Base-by-base conservation (phyloP, 352 stramenopile genomes). In the Elongisporangium senticosum region DNA sequence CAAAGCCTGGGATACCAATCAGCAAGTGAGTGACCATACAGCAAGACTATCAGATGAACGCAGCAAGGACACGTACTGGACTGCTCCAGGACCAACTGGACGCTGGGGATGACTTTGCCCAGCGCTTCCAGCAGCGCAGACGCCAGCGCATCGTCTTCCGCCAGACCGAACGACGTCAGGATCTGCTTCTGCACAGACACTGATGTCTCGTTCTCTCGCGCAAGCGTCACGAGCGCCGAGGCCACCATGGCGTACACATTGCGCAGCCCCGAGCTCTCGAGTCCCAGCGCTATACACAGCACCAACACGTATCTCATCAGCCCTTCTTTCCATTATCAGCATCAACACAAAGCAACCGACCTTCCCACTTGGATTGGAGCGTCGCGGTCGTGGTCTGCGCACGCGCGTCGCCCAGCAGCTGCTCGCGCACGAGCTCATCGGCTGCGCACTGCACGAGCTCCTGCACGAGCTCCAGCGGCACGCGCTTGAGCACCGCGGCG, bases 1-100 rank as follows among this genome's bases (percentile, higher is more conserved):
- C 79, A 62, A 89, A 86, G 54, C 68, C 82, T 92, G 49, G 21
- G 13, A 7, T 7, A 28, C 24, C 6, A 37, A 37, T 24, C 22
- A 56, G 26, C 17, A 55, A 11, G 17, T 53, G 19, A 39, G 24
- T 22, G 13, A 37, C 22, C 49, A 17, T 54, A 19, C 51, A 39
- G 15, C 23, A 56, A 58, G 14, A 55, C 4, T 15, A 40, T 22
- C 28, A 55, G 23, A 3, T 37, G 19, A 15, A 52, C 13, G n/a
- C 8, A 21, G 14, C 11, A 10, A 24, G 24, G 20, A 11, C 49
- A 53, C 72, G 11, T 43, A 83, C 74, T 71, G 22, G 63, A 67
- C 48, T 68, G 64, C 53, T 74, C 62, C 15, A 83, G 66, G 40
- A 79, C 63, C 10, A 21, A 51, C 39, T 72, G 60, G 6, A 78